A percentile compares a stretch with the other conserved stretches of the same genome.
phyloP scores from a whole-genome alignment of 805 yeast species.

The Lachancea meyersii region DNA sequence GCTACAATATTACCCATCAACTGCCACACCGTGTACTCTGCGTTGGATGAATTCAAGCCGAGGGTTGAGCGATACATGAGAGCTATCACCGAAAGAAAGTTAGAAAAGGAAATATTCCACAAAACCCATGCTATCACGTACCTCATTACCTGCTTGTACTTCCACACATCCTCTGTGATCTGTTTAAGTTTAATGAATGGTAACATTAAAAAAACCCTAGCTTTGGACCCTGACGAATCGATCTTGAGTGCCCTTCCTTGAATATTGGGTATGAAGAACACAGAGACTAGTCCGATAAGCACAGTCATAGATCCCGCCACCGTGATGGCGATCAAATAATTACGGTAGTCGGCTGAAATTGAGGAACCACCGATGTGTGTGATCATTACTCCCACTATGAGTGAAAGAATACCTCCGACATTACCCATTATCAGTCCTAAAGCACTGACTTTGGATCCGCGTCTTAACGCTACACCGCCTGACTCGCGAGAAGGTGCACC shows the following conservation, averaged over 20 bases:
- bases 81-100: conserved; percentile 34
- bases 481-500: background rate
- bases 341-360: conserved; percentile 28
- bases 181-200: conserved; percentile 25
- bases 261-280: conserved; percentile 32
- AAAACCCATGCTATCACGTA: conserved; percentile 38
- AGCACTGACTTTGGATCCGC: conserved; percentile 35
- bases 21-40: conserved; percentile 37
- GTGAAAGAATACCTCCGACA: conserved; percentile 36
- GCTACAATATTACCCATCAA: conserved; percentile 36
- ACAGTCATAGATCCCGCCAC: conserved; percentile 36
- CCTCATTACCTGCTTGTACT: conserved; percentile 28
- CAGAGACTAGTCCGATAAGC: conserved; percentile 23
- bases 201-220: background rate
- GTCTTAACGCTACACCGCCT: conserved; percentile 25
- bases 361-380: conserved; percentile 28
- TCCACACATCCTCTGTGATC: conserved; percentile 20
- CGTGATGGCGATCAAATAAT: conserved; percentile 36
- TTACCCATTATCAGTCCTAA: conserved; percentile 35
- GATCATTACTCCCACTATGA: conserved; percentile 36
- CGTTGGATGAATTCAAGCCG: conserved; percentile 35
- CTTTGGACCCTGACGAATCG: background rate
- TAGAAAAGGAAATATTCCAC: conserved; percentile 36
- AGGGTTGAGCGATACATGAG: conserved; percentile 37
- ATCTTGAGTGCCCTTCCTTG: conserved; percentile 19